phyloP scores from a whole-genome alignment of 495 filamentous ascomycete genomes.

The Cairneyella variabilis region DNA sequence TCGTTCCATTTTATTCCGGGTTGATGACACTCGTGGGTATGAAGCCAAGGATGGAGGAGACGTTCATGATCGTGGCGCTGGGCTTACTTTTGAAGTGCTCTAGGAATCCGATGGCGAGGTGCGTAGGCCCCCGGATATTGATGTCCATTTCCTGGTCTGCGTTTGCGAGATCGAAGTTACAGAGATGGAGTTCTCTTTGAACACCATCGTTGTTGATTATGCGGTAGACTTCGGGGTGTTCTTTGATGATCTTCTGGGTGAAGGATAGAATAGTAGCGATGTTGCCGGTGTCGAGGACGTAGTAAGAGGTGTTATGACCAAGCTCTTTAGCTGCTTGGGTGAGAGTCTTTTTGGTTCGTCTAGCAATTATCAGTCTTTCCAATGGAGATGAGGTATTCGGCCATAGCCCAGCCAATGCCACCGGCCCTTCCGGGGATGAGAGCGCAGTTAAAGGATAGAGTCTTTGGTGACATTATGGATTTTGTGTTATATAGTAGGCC shows the following conservation, averaged over 20 bases:
- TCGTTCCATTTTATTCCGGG: constrained; percentile 46
- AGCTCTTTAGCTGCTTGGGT: constrained; percentile 33
- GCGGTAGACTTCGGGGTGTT: constrained; percentile 45
- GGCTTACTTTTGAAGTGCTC: constrained; percentile 33
- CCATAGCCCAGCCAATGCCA: constrained; percentile 42
- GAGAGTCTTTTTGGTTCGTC: constrained; percentile 43
- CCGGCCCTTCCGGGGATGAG: constrained; percentile 43
- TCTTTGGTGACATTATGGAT: too few species aligned
- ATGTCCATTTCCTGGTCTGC: constrained; percentile 47
- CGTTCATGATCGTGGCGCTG: constrained; percentile 37
- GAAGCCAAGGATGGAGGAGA: constrained; percentile 43
- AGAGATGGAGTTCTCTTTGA: constrained; percentile 29
- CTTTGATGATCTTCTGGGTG: constrained; percentile 28
- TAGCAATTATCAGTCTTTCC: constrained; percentile 44
- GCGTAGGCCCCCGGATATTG: constrained; percentile 47
- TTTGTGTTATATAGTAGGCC: too few species aligned
- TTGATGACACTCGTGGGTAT: constrained; percentile 40
- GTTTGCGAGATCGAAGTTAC: constrained; percentile 32
- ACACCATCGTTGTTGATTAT: constrained; percentile 38
- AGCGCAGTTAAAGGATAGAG: constrained; percentile 34
- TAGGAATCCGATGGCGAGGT: constrained; percentile 38
- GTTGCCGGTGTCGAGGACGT: constrained; percentile 41
- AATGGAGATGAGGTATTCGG: constrained; percentile 35
- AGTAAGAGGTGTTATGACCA: constrained; percentile 35
- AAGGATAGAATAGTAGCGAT: constrained; percentile 31